A percentile compares a stretch with the other conserved stretches of the same genome.
Conservation (phyloP, 768 basidiomycete genomes). For the Sarcodon sp. region DNA sequence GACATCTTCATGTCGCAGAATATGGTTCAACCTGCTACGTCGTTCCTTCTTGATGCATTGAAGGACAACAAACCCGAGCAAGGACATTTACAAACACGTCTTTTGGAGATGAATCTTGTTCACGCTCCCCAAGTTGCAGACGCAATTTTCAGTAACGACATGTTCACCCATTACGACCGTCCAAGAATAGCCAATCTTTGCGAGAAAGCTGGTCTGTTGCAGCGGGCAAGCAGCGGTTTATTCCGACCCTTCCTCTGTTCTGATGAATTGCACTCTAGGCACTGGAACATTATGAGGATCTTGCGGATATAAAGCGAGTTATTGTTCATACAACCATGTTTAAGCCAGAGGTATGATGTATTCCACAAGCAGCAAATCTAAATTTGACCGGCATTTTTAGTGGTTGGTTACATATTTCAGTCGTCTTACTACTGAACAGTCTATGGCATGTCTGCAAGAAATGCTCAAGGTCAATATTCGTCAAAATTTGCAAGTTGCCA, state of each 20-base stretch:
- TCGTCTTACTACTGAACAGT: conserved; percentile 92
- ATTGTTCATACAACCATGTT: conserved; percentile 86
- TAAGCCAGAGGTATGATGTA: conserved; percentile 51
- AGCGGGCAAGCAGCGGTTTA: conserved; percentile 48
- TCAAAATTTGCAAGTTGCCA: conserved; percentile 91
- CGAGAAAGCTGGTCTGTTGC: conserved; percentile 93
- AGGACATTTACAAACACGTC: conserved; percentile 87
- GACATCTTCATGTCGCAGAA: conserved; percentile 99
- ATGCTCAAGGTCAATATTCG: conserved; percentile 96
- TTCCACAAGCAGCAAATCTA: background rate
- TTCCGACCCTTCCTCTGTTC: conserved; percentile 1
- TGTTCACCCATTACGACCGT: conserved; percentile 95
- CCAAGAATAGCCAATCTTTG: conserved; percentile 96
- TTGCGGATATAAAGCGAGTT: conserved; percentile 97
- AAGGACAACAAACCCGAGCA: conserved; percentile 99
- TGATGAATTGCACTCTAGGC: conserved; percentile 41
- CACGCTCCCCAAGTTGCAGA: conserved; percentile 98
- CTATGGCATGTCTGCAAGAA: conserved; percentile 91
- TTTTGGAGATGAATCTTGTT: conserved; percentile 95
- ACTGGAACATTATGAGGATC: conserved; percentile 94
- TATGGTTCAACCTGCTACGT: conserved; percentile 98
- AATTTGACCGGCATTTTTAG: conserved; percentile 21
- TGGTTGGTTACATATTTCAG: conserved; percentile 99
- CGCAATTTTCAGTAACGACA: conserved; percentile 96
- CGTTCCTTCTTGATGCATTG: conserved; percentile 92